phyloP scores from a whole-genome alignment of 2,329 filamentous ascomycete species.

The Talaromyces rugulosus region DNA sequence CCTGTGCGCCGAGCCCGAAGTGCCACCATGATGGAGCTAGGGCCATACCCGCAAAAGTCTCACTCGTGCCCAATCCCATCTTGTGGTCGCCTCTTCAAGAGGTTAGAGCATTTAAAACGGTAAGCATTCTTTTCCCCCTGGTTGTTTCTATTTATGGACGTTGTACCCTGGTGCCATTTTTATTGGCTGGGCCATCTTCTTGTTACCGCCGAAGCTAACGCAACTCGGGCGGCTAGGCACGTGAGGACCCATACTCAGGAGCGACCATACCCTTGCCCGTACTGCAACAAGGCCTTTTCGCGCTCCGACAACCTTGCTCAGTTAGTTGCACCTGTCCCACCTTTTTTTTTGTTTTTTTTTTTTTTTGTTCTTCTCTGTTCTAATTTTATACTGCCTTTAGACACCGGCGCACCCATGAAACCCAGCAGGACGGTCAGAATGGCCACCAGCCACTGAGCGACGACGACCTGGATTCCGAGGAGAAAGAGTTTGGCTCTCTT shows the following conservation, averaged over 20 bases:
- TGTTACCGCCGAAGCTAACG: slow-evolving; percentile 46
- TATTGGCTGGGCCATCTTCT: slow-evolving; percentile 37
- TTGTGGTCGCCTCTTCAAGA: slow-evolving; percentile 95
- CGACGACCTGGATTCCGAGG: slow-evolving; percentile 68
- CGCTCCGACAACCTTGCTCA: slow-evolving; percentile 98
- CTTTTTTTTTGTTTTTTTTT: neutral
- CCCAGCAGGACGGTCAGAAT: slow-evolving; percentile 56
- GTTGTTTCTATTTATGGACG: slow-evolving; percentile 21
- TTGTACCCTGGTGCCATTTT: slow-evolving; percentile 4
- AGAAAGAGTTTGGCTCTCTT: slow-evolving; percentile 76
- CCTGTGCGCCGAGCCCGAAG: slow-evolving; percentile 87
- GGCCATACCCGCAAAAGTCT: slow-evolving; percentile 94
- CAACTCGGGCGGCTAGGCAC: slow-evolving; percentile 62
- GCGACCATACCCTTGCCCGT: slow-evolving; percentile 93
- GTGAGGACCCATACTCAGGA: slow-evolving; percentile 99
- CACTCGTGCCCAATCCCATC: slow-evolving; percentile 99
- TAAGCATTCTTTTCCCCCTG: slow-evolving; percentile 50
- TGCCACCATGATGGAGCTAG: slow-evolving; percentile 93
- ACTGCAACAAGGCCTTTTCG: slow-evolving; percentile 98
- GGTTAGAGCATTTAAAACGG: slow-evolving; percentile 98
- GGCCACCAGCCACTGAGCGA: slow-evolving; percentile 49
- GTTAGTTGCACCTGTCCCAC: slow-evolving; percentile 51
- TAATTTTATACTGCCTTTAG: slow-evolving; percentile 37
- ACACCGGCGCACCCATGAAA: slow-evolving; percentile 78
- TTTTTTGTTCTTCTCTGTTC: too few species aligned